Base-by-base conservation (phyloP, 345 rosid species). In the Bruguiera gymnorhiza region DNA sequence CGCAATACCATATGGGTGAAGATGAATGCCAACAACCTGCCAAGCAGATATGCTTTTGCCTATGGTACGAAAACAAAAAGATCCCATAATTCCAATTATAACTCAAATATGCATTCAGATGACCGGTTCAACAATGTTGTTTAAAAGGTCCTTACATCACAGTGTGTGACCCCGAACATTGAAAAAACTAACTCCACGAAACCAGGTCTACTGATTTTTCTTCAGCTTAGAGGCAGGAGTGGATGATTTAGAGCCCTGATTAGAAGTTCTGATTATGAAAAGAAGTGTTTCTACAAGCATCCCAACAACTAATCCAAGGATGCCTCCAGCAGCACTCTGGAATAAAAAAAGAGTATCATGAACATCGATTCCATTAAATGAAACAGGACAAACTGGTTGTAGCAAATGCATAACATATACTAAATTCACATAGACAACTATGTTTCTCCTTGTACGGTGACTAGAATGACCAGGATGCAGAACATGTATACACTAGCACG, bases 321-420 rank as follows among this genome's bases (percentile, higher is more conserved):
- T 87, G 58, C 97, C 98, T 76, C 98, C 98, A 72, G 95, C 91
- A 62, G 96, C 95, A 81, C 87, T 89, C 99, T 89, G 85, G 43
- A 77, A 78, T 51, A 6, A 21, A 36, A 23, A 27, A 32, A 53
- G 23, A 67, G 37, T 15, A 3, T 11, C 27, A 32, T 62, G 43
- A 67, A 32, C 6, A 8, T 26, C 10, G 56, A 29, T 3, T 4
- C 43, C 29, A 59, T 43, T 19, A 19, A 37, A 62, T 27, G 51
- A 5, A n/a, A 5, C 48, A 15, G 24, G 19, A 13, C 34, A 16
- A 18, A 21, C 26, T 23, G 55, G 15, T 59, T 23, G 63, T 13
- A 59, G 21, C 32, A 8, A 30, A 6, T n/a, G 11, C 26, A 6
- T 6, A 53, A 53, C 5, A 1, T 53, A 20, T n/a, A n/a, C 6